These are phyloP conservation scores for Olyra latifolia DNA, from an alignment of 176 grass and related monocot genomes.

Conservation along the genomic window DNA sequence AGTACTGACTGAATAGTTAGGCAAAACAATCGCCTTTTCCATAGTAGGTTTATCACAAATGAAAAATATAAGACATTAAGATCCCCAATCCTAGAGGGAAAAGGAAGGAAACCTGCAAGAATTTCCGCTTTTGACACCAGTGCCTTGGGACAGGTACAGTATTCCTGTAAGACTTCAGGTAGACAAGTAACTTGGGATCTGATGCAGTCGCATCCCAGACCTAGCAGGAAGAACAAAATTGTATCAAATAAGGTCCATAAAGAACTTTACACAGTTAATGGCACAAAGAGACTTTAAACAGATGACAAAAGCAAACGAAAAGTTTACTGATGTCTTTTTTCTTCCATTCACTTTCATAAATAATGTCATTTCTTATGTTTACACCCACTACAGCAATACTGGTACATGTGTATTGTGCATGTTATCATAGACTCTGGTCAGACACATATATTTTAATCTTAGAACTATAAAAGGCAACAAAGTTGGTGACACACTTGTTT, in stretches of 20 bases:
- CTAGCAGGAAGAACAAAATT: constrained; percentile 30
- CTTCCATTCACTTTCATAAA: not conserved
- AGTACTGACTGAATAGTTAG: not conserved
- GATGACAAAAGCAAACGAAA: not conserved
- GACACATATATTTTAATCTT: not conserved
- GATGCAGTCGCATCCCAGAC: constrained; percentile 89
- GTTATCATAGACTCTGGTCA: not conserved
- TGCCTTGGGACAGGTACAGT: constrained; percentile 92
- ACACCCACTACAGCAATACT: not conserved
- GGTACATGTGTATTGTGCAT: not conserved
- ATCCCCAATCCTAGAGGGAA: no score
- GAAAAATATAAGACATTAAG: no score
- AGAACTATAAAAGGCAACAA: not conserved
- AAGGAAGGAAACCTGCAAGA: constrained; percentile 59
- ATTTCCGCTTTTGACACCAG: constrained; percentile 90
- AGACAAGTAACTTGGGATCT: constrained; percentile 80
- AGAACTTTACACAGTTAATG: not conserved
- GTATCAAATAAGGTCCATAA: not conserved
- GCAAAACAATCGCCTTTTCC: constrained; percentile 3
- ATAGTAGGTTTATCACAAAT: constrained; percentile 20
- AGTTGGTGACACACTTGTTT: not conserved
- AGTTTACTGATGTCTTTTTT: not conserved
- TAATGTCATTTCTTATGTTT: not conserved
- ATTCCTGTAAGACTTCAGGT: constrained; percentile 83
- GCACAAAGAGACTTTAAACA: not conserved